phyloP scores from a whole-genome alignment of 805 yeast species.

The Candida michaelii region DNA sequence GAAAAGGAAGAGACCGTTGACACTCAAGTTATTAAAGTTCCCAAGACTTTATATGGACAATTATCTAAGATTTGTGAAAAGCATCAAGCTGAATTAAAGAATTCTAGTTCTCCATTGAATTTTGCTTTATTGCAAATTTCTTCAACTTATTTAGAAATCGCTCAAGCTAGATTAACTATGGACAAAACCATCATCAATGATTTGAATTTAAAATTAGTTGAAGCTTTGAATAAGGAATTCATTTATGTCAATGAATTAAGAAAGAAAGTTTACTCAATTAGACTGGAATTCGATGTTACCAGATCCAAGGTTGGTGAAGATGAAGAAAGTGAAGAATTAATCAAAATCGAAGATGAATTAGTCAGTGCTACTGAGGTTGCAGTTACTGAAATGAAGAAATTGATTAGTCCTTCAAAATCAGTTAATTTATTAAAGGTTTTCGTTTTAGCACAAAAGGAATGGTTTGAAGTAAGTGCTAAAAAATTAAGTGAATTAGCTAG shows the following conservation, averaged over 20 bases:
- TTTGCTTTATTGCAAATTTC: constrained; percentile 55
- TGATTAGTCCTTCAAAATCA: constrained; percentile 66
- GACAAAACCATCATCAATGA: constrained; percentile 61
- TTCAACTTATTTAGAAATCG: constrained; percentile 60
- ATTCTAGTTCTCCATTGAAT: constrained; percentile 48
- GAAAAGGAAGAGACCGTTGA: constrained; percentile 14
- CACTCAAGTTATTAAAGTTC: constrained; percentile 44
- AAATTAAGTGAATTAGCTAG: constrained; percentile 30
- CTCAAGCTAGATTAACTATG: constrained; percentile 67
- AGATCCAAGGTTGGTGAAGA: constrained; percentile 53
- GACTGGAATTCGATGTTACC: constrained; percentile 67
- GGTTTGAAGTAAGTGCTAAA: constrained; percentile 34
- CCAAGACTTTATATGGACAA: constrained; percentile 75
- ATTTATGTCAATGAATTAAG: constrained; percentile 60
- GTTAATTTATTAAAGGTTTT: constrained; percentile 65
- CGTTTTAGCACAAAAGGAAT: constrained; percentile 67
- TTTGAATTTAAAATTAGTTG: constrained; percentile 56
- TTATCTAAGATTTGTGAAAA: constrained; percentile 55
- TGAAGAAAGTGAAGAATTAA: constrained; percentile 51
- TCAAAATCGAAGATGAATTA: constrained; percentile 69
- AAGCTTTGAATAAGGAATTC: constrained; percentile 56
- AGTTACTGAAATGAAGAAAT: constrained; percentile 72
- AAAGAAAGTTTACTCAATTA: constrained; percentile 65
- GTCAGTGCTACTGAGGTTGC: constrained; percentile 78
- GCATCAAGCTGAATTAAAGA: constrained; percentile 46